Evolutionary conservation across 208 protist genomes (phyloP), one percentile per base, ranked within the genome.

Genomic region (Trypanosoma cruzi): DNA sequence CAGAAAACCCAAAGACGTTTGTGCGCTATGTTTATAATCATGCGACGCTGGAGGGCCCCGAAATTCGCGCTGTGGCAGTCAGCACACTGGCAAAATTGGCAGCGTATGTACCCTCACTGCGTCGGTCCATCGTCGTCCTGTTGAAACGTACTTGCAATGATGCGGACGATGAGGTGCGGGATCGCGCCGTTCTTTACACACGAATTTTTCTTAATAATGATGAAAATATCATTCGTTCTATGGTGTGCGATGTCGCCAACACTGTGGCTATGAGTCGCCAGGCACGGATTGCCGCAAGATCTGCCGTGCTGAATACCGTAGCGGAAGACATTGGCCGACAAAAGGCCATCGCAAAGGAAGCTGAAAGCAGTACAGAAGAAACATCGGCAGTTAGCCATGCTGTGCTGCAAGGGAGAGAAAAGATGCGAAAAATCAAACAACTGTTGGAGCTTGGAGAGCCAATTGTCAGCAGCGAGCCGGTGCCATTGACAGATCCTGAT

Each of bases 1-100:
- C 84, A 40, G 57, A 73, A 11, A 85, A 85, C 58, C 96, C 98
- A 46, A 85, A 86, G 48, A 85, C 83, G 62, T 99, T 89, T 60
- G 85, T 98, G 22, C 86, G 98, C 56, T 99, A 98, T 83, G 97
- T 99, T 49, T 99, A 99, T 90, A 99, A 99, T 84, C 87, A 97
- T 77, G 86, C 97, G 18, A 94, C 95, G 20, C 88, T 99, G 18
- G 98, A 99, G 59, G 82, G 79, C 32, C 80, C 94, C 2, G 82
- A 95, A 10, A 93, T 99, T 24, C 90, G 98, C 40, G 96, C 97
- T 5, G 89, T 98, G 1, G 98, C 99, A 0, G 91, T 99, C 32
- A 92, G 77, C n/a, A 96, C 98, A 10, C 84, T 99, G 8, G 98
- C 98, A 11, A 99, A 99, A 82, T 98, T 99, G 64, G 99, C 94